Conservation (phyloP, 768 basidiomycete species). For the Russula sp. region DNA sequence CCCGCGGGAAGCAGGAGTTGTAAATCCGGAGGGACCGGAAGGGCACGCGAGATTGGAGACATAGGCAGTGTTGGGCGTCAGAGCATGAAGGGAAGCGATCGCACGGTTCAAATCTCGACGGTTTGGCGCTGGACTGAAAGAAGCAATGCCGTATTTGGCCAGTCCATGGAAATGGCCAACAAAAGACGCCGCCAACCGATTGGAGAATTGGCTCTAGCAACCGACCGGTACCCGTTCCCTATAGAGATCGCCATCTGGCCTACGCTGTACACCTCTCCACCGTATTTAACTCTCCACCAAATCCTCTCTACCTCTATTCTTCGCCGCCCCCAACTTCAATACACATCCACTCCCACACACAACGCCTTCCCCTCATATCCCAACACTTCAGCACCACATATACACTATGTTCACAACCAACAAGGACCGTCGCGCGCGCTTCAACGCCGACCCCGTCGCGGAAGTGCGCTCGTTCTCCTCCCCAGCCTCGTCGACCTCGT, state of each 20-base stretch:
- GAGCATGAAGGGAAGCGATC: not conserved
- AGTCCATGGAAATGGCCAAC: not conserved
- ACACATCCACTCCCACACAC: not conserved
- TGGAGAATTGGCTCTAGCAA: constrained; percentile 12
- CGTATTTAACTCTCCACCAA: constrained; percentile 23
- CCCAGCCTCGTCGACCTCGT: constrained; percentile 15
- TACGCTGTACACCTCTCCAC: not conserved
- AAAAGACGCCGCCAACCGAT: not conserved
- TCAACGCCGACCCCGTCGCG: constrained; percentile 22
- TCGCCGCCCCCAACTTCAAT: not conserved
- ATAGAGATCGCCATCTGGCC: not conserved
- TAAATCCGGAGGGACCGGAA: constrained; percentile 2
- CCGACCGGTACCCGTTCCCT: not conserved
- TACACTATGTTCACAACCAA: constrained; percentile 1
- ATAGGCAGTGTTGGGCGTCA: not conserved
- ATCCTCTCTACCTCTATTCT: not conserved
- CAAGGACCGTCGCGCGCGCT: constrained; percentile 17
- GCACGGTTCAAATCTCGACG: not conserved
- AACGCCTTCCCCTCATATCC: not conserved
- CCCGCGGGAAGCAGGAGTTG: not conserved
- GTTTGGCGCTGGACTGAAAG: not conserved
- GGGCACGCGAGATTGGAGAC: not conserved
- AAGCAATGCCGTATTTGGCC: not conserved
- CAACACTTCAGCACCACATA: not conserved
- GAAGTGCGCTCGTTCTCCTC: constrained; percentile 20